Evolutionary conservation across 2,329 filamentous ascomycete genomes (phyloP), one percentile per base, ranked within the genome.

Genomic region (Colletotrichum caudatum): DNA sequence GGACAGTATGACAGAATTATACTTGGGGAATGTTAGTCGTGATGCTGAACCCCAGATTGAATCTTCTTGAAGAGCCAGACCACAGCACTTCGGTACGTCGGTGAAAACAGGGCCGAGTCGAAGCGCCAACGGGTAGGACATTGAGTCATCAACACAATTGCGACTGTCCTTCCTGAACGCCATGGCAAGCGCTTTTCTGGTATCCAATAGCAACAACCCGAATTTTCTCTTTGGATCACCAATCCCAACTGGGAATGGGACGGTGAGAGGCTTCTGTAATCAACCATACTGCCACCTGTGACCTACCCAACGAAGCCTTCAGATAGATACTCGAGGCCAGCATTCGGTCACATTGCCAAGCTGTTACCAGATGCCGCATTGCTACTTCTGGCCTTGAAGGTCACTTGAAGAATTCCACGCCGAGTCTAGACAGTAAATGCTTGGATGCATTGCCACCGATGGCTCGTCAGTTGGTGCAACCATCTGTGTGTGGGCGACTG

Each of bases 71-170:
- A 26, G 14, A 23, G 39, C 5, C 60, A 62, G 60, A 41, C 46
- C 33, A 12, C 5, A n/a, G n/a, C 11, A 3, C 41, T 20, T 53
- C 60, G 60, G 46, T 16, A 2, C 5, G 35, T 62, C 60, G 60
- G 60, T 50, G 46, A 41, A 62, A 62, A 41, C 16, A n/a, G 16
- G 46, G 9, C 60, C 60, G 60, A 62, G 35, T 33, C 11, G 18
- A 37, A 23, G 39, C 33, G 11, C 7, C 2, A 6, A 29, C 9
- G 29, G 7, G n/a, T 35, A 26, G 11, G 16, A 8, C 6, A 29
- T 29, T 14, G 16, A 33, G 20, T 20, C 23, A 5, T 5, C 20
- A 14, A 26, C 14, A 39, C 35, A 16, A 16, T 39, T 39, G 1
- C n/a, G n/a, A 14, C 1, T 57, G 12, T 4, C 33, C 8, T 29